Conservation (phyloP, 306 rosid species). For the Senna tora region DNA sequence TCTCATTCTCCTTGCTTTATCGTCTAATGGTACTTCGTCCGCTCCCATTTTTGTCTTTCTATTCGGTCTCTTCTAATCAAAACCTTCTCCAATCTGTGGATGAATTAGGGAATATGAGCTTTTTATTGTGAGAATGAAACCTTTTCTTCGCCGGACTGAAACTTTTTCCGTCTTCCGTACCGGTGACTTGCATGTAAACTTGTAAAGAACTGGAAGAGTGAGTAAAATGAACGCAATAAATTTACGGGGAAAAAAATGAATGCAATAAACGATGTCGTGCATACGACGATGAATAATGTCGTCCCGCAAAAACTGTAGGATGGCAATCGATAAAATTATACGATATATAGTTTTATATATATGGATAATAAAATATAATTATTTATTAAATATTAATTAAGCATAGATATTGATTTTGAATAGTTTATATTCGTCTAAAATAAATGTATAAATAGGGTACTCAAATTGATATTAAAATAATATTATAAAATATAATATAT, state of each 20-base stretch:
- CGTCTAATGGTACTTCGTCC: constrained; percentile 66
- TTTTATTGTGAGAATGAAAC: background rate
- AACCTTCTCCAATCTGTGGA: constrained; percentile 26
- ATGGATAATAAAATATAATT: too few species aligned
- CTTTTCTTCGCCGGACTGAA: background rate
- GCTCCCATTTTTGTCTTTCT: constrained; percentile 56
- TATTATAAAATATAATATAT: too few species aligned
- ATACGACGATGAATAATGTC: too few species aligned
- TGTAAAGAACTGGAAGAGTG: background rate
- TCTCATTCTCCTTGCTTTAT: constrained; percentile 91
- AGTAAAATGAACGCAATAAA: background rate
- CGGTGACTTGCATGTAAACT: background rate
- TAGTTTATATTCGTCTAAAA: too few species aligned
- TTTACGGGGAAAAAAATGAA: too few species aligned
- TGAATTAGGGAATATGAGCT: constrained; percentile 10
- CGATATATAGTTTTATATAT: too few species aligned
- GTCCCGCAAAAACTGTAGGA: too few species aligned
- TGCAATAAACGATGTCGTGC: background rate
- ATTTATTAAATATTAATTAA: too few species aligned
- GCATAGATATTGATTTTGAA: too few species aligned
- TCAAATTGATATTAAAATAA: too few species aligned
- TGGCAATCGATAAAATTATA: too few species aligned
- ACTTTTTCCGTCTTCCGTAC: background rate
- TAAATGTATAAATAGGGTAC: too few species aligned
- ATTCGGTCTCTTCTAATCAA: background rate